Evolutionary conservation across 2,329 filamentous ascomycete species (phyloP).

Genomic region (Emmonsiellopsis sp.): DNA sequence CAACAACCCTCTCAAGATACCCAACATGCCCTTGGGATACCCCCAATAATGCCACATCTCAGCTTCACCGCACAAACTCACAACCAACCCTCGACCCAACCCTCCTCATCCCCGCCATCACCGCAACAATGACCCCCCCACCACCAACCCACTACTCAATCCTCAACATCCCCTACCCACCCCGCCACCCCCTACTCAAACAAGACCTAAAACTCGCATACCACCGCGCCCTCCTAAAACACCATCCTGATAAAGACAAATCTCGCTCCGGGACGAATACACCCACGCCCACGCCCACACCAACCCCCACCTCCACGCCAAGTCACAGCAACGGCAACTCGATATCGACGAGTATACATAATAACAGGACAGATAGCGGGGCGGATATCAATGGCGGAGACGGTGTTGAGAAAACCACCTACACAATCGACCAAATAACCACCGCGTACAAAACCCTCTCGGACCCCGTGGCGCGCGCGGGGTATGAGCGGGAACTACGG

Average conservation of each 20-base stretch:
- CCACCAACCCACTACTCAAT: constrained; percentile 4
- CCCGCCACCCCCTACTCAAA: constrained; percentile 13
- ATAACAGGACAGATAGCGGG: not conserved
- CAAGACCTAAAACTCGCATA: constrained; percentile 47
- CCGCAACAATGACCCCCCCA: not conserved
- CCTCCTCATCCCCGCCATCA: not conserved
- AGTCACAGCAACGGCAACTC: not conserved
- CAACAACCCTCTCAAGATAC: too few species aligned
- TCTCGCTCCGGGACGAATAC: constrained; percentile 3
- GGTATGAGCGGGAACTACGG: constrained; percentile 41
- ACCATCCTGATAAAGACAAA: constrained; percentile 51
- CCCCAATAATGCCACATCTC: too few species aligned
- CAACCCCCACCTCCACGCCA: not conserved
- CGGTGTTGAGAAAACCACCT: too few species aligned
- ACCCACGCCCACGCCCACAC: not conserved
- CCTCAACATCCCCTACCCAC: constrained; percentile 4
- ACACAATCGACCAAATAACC: constrained; percentile 50
- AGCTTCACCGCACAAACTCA: not conserved
- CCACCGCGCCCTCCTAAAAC: constrained; percentile 45
- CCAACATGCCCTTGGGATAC: too few species aligned
- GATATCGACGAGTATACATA: not conserved
- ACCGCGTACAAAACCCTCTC: constrained; percentile 49
- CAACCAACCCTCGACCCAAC: not conserved
- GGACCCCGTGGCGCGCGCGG: constrained; percentile 32
- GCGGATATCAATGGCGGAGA: not conserved